Conservation (phyloP, 225 moss, liverwort and hornwort species). For the Physcomitrium patens region DNA sequence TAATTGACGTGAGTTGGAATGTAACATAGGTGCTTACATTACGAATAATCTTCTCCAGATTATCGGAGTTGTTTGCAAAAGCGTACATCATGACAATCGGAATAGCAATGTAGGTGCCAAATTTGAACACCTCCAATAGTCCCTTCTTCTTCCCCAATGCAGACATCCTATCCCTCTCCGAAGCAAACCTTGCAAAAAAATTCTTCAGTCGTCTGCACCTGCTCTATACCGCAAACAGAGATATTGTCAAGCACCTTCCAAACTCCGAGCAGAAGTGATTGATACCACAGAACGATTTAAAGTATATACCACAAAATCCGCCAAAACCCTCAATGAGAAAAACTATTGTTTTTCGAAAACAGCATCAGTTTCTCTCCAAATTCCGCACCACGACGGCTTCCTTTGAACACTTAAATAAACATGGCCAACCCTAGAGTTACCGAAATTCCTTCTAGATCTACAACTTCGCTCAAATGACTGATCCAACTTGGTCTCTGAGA, state of each 20-base stretch:
- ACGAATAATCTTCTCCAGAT: slow-evolving; percentile 75
- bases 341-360: background rate
- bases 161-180: slow-evolving; percentile 49
- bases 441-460: background rate
- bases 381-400: background rate
- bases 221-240: slow-evolving; percentile 17
- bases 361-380: background rate
- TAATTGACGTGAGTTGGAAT: background rate
- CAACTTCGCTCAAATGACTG: background rate
- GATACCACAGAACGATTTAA: background rate
- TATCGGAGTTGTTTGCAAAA: slow-evolving; percentile 79
- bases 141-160: slow-evolving; percentile 74
- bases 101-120: slow-evolving; percentile 74
- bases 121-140: slow-evolving; percentile 78
- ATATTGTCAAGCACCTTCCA: background rate
- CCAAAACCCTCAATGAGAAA: background rate
- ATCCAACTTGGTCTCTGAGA: background rate
- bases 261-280: background rate
- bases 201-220: slow-evolving; percentile 3
- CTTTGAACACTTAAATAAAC: background rate
- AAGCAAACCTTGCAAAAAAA: background rate
- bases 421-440: background rate
- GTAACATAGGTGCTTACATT: slow-evolving; percentile 38
- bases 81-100: slow-evolving; percentile 86
- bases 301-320: background rate